Evolutionary conservation across 2,329 filamentous ascomycete genomes (phyloP), one percentile per base, ranked within the genome.

Genomic region (Trichoderma afroharzianum): DNA sequence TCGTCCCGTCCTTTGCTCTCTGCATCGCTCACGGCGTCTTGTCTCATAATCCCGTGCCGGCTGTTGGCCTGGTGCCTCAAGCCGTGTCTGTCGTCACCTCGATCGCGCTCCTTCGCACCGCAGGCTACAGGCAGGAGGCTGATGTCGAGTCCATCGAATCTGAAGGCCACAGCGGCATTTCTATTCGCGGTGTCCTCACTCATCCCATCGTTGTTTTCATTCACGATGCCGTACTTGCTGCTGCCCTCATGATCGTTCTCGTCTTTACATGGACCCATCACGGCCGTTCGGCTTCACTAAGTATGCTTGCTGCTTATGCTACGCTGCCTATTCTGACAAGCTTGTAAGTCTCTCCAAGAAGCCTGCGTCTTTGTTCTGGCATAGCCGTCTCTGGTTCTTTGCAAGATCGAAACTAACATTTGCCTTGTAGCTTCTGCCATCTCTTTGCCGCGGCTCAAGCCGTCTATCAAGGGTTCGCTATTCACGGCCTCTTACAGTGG

Each of bases 271-370:
- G 82, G 82, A 79, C 80, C 50, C 73, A 74, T 39, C 76, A 76
- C 18, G 72, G 75, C 7, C 63, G 71, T 12, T 76, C 76, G 32
- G 75, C 79, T 3, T 76, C 79, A 67, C 72, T 82, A 63, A 80
- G 78, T 53, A 83, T 83, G 82, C 77, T 84, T 36, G 82, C 81
- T 47, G 80, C 82, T 14, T 84, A 84, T 73, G 79, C 79, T 12
- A 84, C 83, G 3, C 79, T 84, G 21, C 83, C 82, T 47, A 76
- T 84, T 57, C 74, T 84, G 32, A 70, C 80, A 39, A 83, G 80
- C 74, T 83, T 83, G 83, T 84, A 77, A 73, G 80, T 75, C 39
- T 6, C 26, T 24, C 3, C 11, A 26, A 18, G 8, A 55, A 1
- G 7, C 8, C 3, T 59, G 18, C 9, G 3, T 18, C 24, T 12